Evolutionary conservation across 2,329 filamentous ascomycete genomes (phyloP), one percentile per base, ranked within the genome.

Genomic region (Exophiala alcalophila): DNA sequence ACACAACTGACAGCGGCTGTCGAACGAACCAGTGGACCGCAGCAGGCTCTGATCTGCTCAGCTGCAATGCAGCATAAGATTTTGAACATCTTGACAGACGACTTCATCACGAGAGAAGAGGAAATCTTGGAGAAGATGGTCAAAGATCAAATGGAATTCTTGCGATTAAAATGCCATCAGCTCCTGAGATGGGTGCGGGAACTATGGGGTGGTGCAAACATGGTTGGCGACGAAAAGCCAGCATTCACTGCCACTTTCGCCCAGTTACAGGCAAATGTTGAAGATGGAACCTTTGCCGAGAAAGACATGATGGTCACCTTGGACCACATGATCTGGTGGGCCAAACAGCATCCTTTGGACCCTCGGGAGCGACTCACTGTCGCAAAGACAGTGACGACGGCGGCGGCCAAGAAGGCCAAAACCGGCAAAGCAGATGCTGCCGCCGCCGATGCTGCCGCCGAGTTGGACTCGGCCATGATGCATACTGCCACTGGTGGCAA

Each of bases 151-250:
- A 26, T 21, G 29, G 21, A 21, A 24, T 10, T 30, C 6, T n/a
- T 47, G 11, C 21, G 34, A 15, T 10, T n/a, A n/a, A 34, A 29
- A 15, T 9, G 27, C 10, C 14, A 14, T 10, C n/a, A 30, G 21
- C 28, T 51, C 10, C 29, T 48, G 18, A n/a, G 26, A 20, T 14
- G 32, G 9, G 26, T 51, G 21, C 40, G 29, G 31, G 41, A 48
- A 27, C 33, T 51, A 19, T 47, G 37, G 37, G 33, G 38, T 19
- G 11, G 4, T 23, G 43, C 36, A 16, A 25, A n/a, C n/a, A n/a
- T n/a, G n/a, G n/a, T n/a, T n/a, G 5, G 8, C 26, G 19, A 14
- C 16, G 8, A 36, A 4, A 4, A 24, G 8, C 20, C 26, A 7
- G 20, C 8, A 4, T 7, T 36, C 9, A n/a, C n/a, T n/a, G n/a